Evolutionary conservation across 2,329 filamentous ascomycete species (phyloP), one percentile per base, ranked within the genome.

Genomic region (Penicillium hesseltinei): DNA sequence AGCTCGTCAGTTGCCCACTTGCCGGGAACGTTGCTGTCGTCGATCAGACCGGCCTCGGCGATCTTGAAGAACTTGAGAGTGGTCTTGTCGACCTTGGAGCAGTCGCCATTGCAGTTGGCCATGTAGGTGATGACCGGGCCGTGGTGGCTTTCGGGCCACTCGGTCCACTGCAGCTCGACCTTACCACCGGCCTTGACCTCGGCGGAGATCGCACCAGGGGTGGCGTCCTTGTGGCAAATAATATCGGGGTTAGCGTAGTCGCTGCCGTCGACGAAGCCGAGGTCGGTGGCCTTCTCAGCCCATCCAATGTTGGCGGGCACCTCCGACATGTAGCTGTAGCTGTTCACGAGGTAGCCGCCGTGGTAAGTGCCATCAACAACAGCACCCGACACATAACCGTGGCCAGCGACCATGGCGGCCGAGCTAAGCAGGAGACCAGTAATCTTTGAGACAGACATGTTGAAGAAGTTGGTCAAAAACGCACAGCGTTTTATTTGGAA

Each of bases 81-180:
- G 2, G 71, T 73, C 71, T 84, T 82, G 71, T 83, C 80, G 55
- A 81, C 82, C 0, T 71, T 70, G 38, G 80, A 75, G 71, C 83
- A 87, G 70, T 85, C 80, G 23, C 81, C 83, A 52, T 80, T 73
- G 73, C 83, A 86, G 64, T 79, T 79, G 54, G 86, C 86, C 17
- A 88, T 75, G 76, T 88, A 88, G 70, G 82, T 82, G 61, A 88
- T 79, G 64, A 88, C 81, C 13, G 86, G 86, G 3, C 84, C 84
- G 62, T 86, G 79, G 75, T 90, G 84, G 54, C 79, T 81, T 10
- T 81, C 77, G n/a, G 87, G 86, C 87, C 87, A 90, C 17, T 77
- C 76, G 57, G 79, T 83, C 87, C 87, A 89, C 65, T 84, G 79
- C 48, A 89, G 73, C 57, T 82, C 76, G 63, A 89, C 70, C 9